Percentiles rank a stretch among this genome's conserved stretches.
Conservation (phyloP, 345 rosid genomes). For the Barbarea vulgaris region DNA sequence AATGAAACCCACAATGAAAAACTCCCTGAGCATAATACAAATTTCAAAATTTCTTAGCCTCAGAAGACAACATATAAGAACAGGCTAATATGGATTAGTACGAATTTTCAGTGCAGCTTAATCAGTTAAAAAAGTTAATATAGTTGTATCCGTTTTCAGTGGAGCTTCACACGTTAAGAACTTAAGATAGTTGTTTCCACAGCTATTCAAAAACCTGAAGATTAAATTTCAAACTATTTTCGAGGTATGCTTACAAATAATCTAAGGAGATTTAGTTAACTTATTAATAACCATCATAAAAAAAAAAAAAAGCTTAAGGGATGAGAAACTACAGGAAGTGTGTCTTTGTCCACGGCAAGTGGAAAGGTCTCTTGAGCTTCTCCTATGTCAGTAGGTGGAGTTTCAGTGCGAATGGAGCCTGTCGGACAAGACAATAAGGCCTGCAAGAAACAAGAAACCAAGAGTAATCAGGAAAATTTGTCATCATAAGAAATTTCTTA, state of each 20-base stretch:
- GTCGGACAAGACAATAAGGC: slow-evolving; percentile 70
- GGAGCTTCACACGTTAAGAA: background rate
- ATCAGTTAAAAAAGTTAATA: background rate
- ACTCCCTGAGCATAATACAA: slow-evolving; percentile 50
- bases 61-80: slow-evolving; percentile 6
- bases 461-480: background rate
- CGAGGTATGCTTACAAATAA: background rate
- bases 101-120: background rate
- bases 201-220: background rate
- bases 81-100: background rate
- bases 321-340: slow-evolving; percentile 50
- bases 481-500: background rate
- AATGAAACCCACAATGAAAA: slow-evolving; percentile 72
- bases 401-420: slow-evolving; percentile 58
- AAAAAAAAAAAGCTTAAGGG: background rate
- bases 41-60: background rate
- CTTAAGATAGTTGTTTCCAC: background rate
- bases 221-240: background rate
- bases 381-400: slow-evolving; percentile 55
- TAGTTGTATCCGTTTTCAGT: background rate
- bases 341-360: slow-evolving; percentile 51
- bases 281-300: background rate
- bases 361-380: slow-evolving; percentile 65
- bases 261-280: background rate
- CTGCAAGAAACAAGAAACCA: slow-evolving; percentile 40